These are phyloP conservation scores for Pezicula rhizophila DNA, from an alignment of 2,329 filamentous ascomycete genomes.

Conservation along the genomic window DNA sequence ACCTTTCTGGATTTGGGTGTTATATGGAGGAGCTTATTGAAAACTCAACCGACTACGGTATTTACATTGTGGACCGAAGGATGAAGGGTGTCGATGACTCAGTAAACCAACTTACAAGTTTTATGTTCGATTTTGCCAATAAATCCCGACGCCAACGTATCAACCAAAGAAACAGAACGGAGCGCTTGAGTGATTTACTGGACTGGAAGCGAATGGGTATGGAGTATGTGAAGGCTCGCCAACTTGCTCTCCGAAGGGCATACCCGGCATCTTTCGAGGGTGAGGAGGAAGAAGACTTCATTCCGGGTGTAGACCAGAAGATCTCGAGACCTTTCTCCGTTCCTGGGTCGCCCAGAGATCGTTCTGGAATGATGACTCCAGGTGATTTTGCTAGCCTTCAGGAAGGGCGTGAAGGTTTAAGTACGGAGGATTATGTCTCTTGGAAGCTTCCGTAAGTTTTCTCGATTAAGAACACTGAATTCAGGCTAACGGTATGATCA, in stretches of 20 bases:
- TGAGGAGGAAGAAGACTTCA: slow-evolving; percentile 82
- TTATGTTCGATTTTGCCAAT: slow-evolving; percentile 88
- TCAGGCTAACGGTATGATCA: background rate
- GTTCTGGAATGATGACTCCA: slow-evolving; percentile 96
- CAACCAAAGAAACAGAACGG: slow-evolving; percentile 96
- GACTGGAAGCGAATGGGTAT: slow-evolving; percentile 99
- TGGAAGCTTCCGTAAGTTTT: slow-evolving; percentile 93
- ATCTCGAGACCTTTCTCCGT: slow-evolving; percentile 91
- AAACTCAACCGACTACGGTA: slow-evolving; percentile 95
- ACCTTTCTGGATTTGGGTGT: slow-evolving; percentile 94
- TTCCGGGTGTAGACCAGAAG: slow-evolving; percentile 89
- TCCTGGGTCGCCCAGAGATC: slow-evolving; percentile 84
- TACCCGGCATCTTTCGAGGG: slow-evolving; percentile 80
- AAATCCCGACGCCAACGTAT: slow-evolving; percentile 96
- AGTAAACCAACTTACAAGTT: slow-evolving; percentile 86
- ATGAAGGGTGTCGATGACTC: slow-evolving; percentile 96
- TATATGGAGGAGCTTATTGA: slow-evolving; percentile 99
- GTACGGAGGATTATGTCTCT: slow-evolving; percentile 94
- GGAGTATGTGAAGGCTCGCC: slow-evolving; percentile 97
- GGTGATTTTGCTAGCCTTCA: slow-evolving; percentile 96
- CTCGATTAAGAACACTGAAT: background rate
- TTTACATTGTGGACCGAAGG: slow-evolving; percentile 96
- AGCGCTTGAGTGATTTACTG: slow-evolving; percentile 86
- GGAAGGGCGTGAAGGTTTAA: slow-evolving; percentile 86
- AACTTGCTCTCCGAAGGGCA: slow-evolving; percentile 83